Evolutionary conservation across 2,329 filamentous ascomycete species (phyloP), one percentile per base, ranked within the genome.

Genomic region (Cytospora mali): DNA sequence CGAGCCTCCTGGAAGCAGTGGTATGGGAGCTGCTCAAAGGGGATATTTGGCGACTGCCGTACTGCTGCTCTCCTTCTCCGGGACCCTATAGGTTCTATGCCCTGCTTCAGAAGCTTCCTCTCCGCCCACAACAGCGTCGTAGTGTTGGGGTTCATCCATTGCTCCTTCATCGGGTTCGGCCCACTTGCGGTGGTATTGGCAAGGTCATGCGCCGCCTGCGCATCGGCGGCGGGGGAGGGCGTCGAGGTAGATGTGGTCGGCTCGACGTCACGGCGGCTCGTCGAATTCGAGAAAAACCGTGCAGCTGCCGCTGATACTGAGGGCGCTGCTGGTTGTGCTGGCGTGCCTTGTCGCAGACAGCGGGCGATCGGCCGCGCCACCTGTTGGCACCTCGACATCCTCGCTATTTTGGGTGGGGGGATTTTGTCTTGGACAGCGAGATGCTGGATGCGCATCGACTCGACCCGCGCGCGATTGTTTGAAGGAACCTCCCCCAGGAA

Each of bases 1-100:
- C 93, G 87, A 48, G 95, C 95, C 79, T 97, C 93, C 78, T 99
- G 95, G 80, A 98, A 99, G 77, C 92, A 95, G 82, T 98, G 94
- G 79, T 96, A 99, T 21, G 95, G 95, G 68, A 99, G 81, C 74
- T 94, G 90, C 80, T 97, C 92, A 73, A 99, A 97, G 28, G 93
- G 92, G 55, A 97, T 79, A 70, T 89, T 84, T 66, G 83, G 78
- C 42, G 79, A 84, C 70, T 79, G 85, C 71, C 83, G 86, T 65
- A 93, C 75, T 29, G 90, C 90, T 29, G 87, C 85, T 73, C 94
- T 89, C 66, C 93, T 89, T 81, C 93, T 87, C 69, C 93, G 88
- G 52, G 93, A 96, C 56, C 93, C 93, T 70, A 97, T 81, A 58
- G 92, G 92, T 66, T 85, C 82, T 51, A 87, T 82, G 60, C 91